phyloP scores from a whole-genome alignment of 371 early-diverging fungal species.

The Mortierella sp. region DNA sequence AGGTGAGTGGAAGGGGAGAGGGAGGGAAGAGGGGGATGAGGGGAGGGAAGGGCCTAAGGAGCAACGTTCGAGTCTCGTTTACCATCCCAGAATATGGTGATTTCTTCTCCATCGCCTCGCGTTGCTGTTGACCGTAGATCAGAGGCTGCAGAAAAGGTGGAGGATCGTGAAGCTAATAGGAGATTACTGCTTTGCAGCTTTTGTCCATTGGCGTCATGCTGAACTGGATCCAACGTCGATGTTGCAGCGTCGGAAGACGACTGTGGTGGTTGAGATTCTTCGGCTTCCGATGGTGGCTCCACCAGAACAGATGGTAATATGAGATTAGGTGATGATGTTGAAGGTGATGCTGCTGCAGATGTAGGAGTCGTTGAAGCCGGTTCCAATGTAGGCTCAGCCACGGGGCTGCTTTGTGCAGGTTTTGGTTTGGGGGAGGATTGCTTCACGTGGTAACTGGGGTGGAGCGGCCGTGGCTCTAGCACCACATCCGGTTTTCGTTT shows the following conservation, averaged over 20 bases:
- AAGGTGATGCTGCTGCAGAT: neutral
- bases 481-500: slow-evolving; percentile 19
- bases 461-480: slow-evolving; percentile 35
- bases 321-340: neutral
- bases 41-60: too few relatives aligned
- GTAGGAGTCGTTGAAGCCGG: neutral
- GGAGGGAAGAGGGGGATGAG: too few relatives aligned
- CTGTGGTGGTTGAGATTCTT: too few relatives aligned
- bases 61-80: slow-evolving; percentile 23
- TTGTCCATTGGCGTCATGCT: neutral
- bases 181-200: too few relatives aligned
- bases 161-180: slow-evolving; percentile 4
- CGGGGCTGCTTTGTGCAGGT: neutral
- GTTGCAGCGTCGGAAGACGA: neutral
- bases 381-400: neutral
- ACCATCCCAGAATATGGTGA: slow-evolving; percentile 53
- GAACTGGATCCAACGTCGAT: neutral
- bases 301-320: neutral
- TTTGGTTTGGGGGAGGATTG: slow-evolving; percentile 4
- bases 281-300: too few relatives aligned
- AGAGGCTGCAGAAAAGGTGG: slow-evolving; percentile 30
- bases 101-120: slow-evolving; percentile 42
- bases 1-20: too few relatives aligned
- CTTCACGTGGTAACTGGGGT: slow-evolving; percentile 5
- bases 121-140: slow-evolving; percentile 32